Percentiles rank a stretch among this genome's conserved stretches.
Evolutionary conservation across 208 protist species (phyloP).

Genomic region (Trypanosomatidae sp.): DNA sequence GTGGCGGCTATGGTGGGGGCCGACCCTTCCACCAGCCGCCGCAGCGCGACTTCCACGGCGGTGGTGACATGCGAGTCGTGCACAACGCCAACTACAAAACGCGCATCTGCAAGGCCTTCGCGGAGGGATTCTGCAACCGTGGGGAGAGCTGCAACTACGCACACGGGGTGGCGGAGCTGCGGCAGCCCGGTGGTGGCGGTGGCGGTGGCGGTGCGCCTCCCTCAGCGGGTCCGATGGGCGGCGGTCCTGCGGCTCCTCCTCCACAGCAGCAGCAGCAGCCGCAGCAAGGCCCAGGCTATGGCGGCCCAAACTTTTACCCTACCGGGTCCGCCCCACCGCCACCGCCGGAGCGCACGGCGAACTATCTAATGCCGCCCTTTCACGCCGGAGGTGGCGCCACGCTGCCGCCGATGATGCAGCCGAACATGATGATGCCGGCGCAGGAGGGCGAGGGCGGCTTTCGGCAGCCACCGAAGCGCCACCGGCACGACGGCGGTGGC

Average conservation of each 20-base stretch:
- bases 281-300: too few relatives aligned
- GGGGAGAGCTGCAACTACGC: conserved; percentile 84
- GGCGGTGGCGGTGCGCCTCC: neutral
- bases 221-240: neutral
- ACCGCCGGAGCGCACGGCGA: conserved; percentile 14
- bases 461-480: conserved; percentile 29
- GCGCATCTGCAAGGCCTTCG: conserved; percentile 66
- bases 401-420: conserved; percentile 21
- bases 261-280: too few relatives aligned
- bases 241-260: conserved; percentile 1
- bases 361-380: conserved; percentile 24
- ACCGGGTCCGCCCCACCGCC: conserved; percentile 1
- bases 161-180: conserved; percentile 66
- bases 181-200: conserved; percentile 12
- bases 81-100: conserved; percentile 64
- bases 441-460: conserved; percentile 12
- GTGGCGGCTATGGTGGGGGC: conserved; percentile 4
- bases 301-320: neutral
- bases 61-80: conserved; percentile 1
- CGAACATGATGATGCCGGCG: neutral
- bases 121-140: conserved; percentile 66
- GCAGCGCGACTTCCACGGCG: conserved; percentile 4
- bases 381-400: conserved; percentile 7
- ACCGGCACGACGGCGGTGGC: too few relatives aligned
- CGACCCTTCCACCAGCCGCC: conserved; percentile 6